phyloP scores from a whole-genome alignment of 116 monocot species.

The Trichopus zeylanicus region DNA sequence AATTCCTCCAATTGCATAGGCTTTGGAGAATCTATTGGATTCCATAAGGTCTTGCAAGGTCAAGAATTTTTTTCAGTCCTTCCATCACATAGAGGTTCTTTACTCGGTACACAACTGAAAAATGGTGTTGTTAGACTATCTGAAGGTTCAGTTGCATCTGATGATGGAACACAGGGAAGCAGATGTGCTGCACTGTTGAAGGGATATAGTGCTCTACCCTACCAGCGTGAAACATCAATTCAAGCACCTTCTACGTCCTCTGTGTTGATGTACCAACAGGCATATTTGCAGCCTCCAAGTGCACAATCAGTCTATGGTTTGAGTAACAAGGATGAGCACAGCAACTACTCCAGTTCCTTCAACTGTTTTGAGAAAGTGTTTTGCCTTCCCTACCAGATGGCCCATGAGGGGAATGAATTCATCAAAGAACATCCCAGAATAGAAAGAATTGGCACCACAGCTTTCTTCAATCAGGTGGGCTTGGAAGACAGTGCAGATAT shows the following conservation, averaged over 20 bases:
- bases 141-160: constrained; percentile 1
- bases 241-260: constrained; percentile 68
- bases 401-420: too few species aligned
- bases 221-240: constrained; percentile 8
- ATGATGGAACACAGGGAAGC: constrained; percentile 6
- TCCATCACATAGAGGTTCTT: constrained; percentile 19
- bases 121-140: constrained; percentile 16
- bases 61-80: constrained; percentile 69
- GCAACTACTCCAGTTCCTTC: not conserved
- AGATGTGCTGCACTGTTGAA: constrained; percentile 19
- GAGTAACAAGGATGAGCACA: constrained; percentile 2
- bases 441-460: not conserved
- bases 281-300: constrained; percentile 10
- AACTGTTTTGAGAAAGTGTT: not conserved
- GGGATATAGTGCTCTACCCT: constrained; percentile 14
- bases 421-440: not conserved
- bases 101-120: constrained; percentile 1
- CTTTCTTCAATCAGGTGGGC: not conserved
- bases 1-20: constrained; percentile 45
- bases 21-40: constrained; percentile 72
- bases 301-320: too few species aligned
- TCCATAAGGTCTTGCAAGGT: constrained; percentile 99
- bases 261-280: constrained; percentile 54
- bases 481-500: constrained; percentile 7
- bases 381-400: not conserved